phyloP scores from a whole-genome alignment of 2,329 filamentous ascomycete genomes.

The Paecilomyces niveus region DNA sequence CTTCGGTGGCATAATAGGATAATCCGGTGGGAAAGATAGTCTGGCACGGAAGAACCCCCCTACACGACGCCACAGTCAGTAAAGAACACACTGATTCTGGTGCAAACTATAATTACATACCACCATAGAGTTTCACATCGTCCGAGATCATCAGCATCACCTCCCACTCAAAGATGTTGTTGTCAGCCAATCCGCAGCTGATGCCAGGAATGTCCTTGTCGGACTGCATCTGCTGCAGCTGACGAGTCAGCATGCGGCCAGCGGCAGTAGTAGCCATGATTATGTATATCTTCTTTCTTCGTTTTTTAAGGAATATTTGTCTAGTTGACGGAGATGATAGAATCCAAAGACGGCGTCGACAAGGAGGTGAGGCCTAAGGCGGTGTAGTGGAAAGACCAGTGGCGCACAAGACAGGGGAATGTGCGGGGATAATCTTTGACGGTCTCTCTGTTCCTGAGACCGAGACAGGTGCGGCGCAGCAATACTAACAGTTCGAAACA shows the following conservation, averaged over 20 bases:
- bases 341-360: neutral
- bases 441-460: neutral
- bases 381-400: neutral
- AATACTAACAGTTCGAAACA: neutral
- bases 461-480: neutral
- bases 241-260: constrained; percentile 64
- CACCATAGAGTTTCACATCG: constrained; percentile 87
- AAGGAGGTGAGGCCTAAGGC: neutral
- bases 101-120: constrained; percentile 44
- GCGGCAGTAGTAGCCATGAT: constrained; percentile 37
- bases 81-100: neutral
- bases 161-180: constrained; percentile 94
- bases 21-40: constrained; percentile 74
- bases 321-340: neutral
- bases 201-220: constrained; percentile 90
- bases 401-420: neutral
- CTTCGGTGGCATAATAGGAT: constrained; percentile 80
- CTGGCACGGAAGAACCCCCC: constrained; percentile 88
- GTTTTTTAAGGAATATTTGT: neutral
- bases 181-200: constrained; percentile 79
- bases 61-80: constrained; percentile 28
- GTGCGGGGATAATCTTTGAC: neutral
- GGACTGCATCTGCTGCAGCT: constrained; percentile 90
- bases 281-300: constrained; percentile 2
- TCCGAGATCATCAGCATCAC: constrained; percentile 98